These are phyloP conservation scores for Arabidopsis arenosa DNA, from an alignment of 345 rosid genomes.

Conservation along the genomic window DNA sequence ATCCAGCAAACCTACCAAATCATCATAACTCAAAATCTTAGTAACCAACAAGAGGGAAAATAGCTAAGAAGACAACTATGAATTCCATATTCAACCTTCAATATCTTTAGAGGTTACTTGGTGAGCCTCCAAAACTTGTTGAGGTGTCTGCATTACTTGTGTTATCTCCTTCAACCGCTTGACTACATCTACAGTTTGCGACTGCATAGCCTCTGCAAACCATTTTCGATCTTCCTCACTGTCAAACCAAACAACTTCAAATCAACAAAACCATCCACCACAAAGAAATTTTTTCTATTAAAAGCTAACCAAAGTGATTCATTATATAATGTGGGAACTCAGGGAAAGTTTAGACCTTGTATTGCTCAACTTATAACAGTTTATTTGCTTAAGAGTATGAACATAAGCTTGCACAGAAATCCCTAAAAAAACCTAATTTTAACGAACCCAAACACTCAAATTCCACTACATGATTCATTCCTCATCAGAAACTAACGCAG, in stretches of 20 bases:
- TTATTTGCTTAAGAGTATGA: background rate
- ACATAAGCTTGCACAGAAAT: background rate
- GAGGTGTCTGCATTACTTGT: slow-evolving; percentile 76
- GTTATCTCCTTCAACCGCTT: slow-evolving; percentile 93
- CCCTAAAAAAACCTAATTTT: background rate
- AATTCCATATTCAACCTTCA: slow-evolving; percentile 51
- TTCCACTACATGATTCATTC: background rate
- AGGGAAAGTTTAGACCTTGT: background rate
- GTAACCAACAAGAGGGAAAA: background rate
- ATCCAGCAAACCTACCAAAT: slow-evolving; percentile 39
- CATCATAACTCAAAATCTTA: slow-evolving; percentile 2
- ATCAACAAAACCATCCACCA: slow-evolving; percentile 3
- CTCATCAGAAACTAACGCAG: background rate
- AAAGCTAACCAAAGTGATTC: background rate
- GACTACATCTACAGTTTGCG: slow-evolving; percentile 75
- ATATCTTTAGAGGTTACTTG: slow-evolving; percentile 72
- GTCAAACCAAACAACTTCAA: background rate
- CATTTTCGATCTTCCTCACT: slow-evolving; percentile 93
- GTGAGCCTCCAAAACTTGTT: slow-evolving; percentile 71
- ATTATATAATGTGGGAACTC: background rate
- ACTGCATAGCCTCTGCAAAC: slow-evolving; percentile 94
- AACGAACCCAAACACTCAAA: background rate
- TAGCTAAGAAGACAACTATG: background rate
- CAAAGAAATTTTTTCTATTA: background rate
- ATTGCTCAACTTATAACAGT: background rate